phyloP scores from a whole-genome alignment of 2,329 filamentous ascomycete species.

The Cadophora sp. region DNA sequence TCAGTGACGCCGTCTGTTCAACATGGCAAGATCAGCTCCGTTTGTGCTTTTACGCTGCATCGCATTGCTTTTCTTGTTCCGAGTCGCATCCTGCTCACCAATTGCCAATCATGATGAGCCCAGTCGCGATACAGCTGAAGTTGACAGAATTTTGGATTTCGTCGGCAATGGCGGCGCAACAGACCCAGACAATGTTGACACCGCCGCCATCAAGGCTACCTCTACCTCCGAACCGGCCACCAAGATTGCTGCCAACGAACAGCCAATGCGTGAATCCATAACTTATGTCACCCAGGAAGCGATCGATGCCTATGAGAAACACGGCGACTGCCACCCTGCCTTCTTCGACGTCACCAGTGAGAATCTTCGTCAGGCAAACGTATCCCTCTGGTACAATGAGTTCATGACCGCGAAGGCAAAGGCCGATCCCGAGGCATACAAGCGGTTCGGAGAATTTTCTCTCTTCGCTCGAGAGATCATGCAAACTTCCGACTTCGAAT shows the following conservation, averaged over 20 bases:
- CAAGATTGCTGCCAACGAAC: background rate
- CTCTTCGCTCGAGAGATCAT: slow-evolving; percentile 16
- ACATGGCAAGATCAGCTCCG: background rate
- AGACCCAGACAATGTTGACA: too few species aligned
- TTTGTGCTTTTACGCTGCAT: background rate
- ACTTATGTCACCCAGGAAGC: slow-evolving; percentile 2
- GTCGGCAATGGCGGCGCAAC: too few species aligned
- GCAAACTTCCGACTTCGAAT: slow-evolving; percentile 6
- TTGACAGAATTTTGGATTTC: background rate
- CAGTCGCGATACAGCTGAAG: background rate
- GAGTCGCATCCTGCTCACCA: background rate
- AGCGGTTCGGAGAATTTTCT: background rate
- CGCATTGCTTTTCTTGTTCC: background rate
- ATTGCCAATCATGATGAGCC: background rate
- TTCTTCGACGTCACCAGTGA: slow-evolving; percentile 13
- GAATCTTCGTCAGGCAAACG: slow-evolving; percentile 7
- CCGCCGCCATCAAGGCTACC: background rate
- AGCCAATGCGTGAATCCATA: background rate
- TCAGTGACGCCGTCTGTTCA: background rate
- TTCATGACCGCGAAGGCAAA: background rate
- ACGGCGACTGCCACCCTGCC: slow-evolving; percentile 8
- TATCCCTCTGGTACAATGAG: slow-evolving; percentile 7
- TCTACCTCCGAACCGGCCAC: background rate
- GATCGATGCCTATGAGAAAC: slow-evolving; percentile 3
- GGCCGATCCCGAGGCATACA: slow-evolving; percentile 7